Percentiles rank a stretch among this genome's conserved stretches.
Conservation (phyloP, 805 yeast species). For the Candida oleophila region DNA sequence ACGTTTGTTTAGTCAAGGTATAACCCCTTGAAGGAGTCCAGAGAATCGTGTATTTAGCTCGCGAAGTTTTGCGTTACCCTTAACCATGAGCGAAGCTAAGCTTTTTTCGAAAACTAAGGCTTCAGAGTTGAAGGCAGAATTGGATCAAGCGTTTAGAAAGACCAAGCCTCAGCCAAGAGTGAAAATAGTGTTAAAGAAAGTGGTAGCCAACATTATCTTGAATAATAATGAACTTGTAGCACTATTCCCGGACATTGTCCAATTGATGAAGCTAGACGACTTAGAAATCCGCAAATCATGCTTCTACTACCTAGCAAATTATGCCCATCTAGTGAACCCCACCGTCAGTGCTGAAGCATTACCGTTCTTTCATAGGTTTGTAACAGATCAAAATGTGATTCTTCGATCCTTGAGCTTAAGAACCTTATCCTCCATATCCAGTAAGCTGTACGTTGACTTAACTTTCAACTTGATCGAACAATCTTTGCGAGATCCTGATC, state of each 20-base stretch:
- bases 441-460: slow-evolving; percentile 49
- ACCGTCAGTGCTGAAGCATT: slow-evolving; percentile 48
- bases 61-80: background rate
- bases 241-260: slow-evolving; percentile 62
- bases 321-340: slow-evolving; percentile 56
- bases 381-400: slow-evolving; percentile 42
- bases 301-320: slow-evolving; percentile 61
- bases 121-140: slow-evolving; percentile 39
- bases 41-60: background rate
- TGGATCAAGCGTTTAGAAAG: slow-evolving; percentile 43
- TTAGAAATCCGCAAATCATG: slow-evolving; percentile 70
- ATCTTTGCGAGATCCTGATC: slow-evolving; percentile 46
- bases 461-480: slow-evolving; percentile 40
- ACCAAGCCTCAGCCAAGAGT: slow-evolving; percentile 38
- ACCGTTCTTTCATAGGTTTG: slow-evolving; percentile 53
- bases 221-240: slow-evolving; percentile 75
- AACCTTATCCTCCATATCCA: slow-evolving; percentile 60
- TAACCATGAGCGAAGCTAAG: slow-evolving; percentile 37
- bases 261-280: slow-evolving; percentile 55
- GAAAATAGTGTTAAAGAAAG: slow-evolving; percentile 54
- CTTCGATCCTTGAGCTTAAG: slow-evolving; percentile 62
- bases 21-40: no score
- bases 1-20: no score
- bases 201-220: slow-evolving; percentile 80
- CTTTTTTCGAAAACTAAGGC: slow-evolving; percentile 39